A percentile compares a stretch with the other conserved stretches of the same genome.
These are phyloP conservation scores for Peronospora destructor DNA, from an alignment of 352 stramenopile species.

Conservation along the genomic window DNA sequence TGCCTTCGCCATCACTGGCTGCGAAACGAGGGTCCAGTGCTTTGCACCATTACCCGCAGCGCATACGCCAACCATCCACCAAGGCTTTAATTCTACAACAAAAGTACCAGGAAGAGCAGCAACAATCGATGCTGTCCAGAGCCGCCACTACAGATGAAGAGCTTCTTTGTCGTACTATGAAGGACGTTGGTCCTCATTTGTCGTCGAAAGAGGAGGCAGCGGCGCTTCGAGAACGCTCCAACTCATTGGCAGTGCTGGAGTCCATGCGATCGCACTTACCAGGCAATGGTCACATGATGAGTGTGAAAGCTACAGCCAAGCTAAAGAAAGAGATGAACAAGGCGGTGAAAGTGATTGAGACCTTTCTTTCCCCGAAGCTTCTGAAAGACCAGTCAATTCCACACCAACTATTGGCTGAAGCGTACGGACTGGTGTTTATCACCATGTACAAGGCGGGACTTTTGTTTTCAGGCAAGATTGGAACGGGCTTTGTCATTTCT, in stretches of 20 bases:
- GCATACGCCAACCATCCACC: slow-evolving; percentile 31
- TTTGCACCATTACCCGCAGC: slow-evolving; percentile 11
- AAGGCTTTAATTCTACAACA: slow-evolving; percentile 49
- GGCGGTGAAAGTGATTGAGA: slow-evolving; percentile 58
- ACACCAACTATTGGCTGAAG: slow-evolving; percentile 61
- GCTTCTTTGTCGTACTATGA: slow-evolving; percentile 26
- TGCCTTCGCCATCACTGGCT: slow-evolving; percentile 1
- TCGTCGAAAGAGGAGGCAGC: slow-evolving; percentile 22
- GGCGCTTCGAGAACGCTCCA: slow-evolving; percentile 48
- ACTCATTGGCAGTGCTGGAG: slow-evolving; percentile 42
- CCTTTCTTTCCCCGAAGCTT: slow-evolving; percentile 63
- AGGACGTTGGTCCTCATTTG: slow-evolving; percentile 4
- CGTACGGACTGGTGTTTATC: slow-evolving; percentile 68
- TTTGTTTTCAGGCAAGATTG: slow-evolving; percentile 70
- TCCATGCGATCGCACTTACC: slow-evolving; percentile 24
- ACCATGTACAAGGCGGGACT: slow-evolving; percentile 81
- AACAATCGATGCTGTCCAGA: slow-evolving; percentile 26
- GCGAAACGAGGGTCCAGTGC: slow-evolving; percentile 7
- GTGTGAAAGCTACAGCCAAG: slow-evolving; percentile 45
- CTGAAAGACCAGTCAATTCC: slow-evolving; percentile 82
- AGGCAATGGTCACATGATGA: slow-evolving; percentile 43
- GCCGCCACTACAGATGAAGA: slow-evolving; percentile 37
- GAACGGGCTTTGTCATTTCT: slow-evolving; percentile 72
- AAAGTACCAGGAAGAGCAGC: slow-evolving; percentile 23
- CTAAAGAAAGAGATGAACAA: slow-evolving; percentile 60